These are phyloP conservation scores for Metschnikowia sp. DNA, from an alignment of 805 yeast species.

Conservation along the genomic window DNA sequence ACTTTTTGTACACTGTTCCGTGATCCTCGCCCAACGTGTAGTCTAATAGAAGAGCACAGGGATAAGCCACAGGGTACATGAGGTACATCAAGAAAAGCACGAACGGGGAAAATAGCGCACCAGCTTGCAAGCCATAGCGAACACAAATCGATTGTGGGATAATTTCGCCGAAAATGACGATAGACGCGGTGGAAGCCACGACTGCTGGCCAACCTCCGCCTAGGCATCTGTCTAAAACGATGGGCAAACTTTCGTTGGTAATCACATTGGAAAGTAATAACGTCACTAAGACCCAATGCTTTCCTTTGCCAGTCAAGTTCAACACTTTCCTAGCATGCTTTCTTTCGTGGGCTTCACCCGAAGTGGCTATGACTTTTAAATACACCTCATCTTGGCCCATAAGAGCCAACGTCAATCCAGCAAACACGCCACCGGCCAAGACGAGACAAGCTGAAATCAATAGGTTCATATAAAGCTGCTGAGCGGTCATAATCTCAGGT, in stretches of 20 bases:
- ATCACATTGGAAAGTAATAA: slow-evolving; percentile 80
- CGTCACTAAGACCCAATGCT: slow-evolving; percentile 96
- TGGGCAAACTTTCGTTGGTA: slow-evolving; percentile 92
- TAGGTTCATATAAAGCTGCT: slow-evolving; percentile 47
- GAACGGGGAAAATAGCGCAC: slow-evolving; percentile 87
- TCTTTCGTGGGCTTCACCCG: slow-evolving; percentile 76
- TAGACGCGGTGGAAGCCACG: slow-evolving; percentile 85
- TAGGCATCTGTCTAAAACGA: slow-evolving; percentile 83
- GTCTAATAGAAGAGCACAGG: slow-evolving; percentile 79
- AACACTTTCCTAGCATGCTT: slow-evolving; percentile 70
- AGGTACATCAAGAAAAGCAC: slow-evolving; percentile 80
- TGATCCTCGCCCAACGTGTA: slow-evolving; percentile 88
- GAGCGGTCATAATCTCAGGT: slow-evolving; percentile 26
- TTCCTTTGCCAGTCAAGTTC: slow-evolving; percentile 70
- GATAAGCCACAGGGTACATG: slow-evolving; percentile 91
- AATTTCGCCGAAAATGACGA: slow-evolving; percentile 93
- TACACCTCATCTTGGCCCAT: slow-evolving; percentile 99
- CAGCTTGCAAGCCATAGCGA: slow-evolving; percentile 86
- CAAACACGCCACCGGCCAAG: slow-evolving; percentile 83
- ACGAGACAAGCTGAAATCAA: slow-evolving; percentile 59
- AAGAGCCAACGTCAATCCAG: slow-evolving; percentile 88
- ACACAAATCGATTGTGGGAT: slow-evolving; percentile 95
- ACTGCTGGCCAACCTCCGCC: slow-evolving; percentile 99
- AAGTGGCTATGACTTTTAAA: slow-evolving; percentile 79
- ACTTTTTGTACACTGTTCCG: slow-evolving; percentile 89